Percentiles rank a stretch among this genome's conserved stretches.
Evolutionary conservation across 176 grass and related monocot species (phyloP).

Genomic region (Poa annua): DNA sequence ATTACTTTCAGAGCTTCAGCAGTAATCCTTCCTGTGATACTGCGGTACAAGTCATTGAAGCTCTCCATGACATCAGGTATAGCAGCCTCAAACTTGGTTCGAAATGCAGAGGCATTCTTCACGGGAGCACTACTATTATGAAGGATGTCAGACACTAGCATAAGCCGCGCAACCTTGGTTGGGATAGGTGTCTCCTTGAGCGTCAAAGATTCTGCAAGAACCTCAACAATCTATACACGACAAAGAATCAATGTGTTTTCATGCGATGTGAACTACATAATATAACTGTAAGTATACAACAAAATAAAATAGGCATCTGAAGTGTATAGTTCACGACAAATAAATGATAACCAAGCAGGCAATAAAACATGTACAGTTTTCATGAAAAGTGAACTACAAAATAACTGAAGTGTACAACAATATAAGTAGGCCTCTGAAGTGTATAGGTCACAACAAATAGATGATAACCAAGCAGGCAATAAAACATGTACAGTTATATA

Average conservation of each 20-base stretch:
- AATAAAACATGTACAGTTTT: constrained; percentile 6
- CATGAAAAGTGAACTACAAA: constrained; percentile 19
- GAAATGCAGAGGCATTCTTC: constrained; percentile 97
- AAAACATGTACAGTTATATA: constrained; percentile 8
- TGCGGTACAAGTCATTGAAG: constrained; percentile 93
- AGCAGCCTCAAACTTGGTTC: constrained; percentile 92
- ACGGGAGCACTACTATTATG: constrained; percentile 98
- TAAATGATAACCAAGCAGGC: constrained; percentile 4
- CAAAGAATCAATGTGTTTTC: constrained; percentile 28
- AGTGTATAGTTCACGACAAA: background rate
- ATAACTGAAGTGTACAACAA: constrained; percentile 6
- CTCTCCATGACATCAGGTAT: constrained; percentile 96
- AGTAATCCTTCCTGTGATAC: constrained; percentile 93
- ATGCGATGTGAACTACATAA: constrained; percentile 17
- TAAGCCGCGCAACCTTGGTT: constrained; percentile 96
- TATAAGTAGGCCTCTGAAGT: background rate
- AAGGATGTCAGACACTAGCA: constrained; percentile 96
- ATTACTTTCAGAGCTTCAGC: constrained; percentile 96
- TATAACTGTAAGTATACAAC: constrained; percentile 8
- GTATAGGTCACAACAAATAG: constrained; percentile 11
- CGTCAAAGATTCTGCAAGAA: constrained; percentile 93
- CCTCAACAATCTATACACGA: constrained; percentile 86
- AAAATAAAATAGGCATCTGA: constrained; percentile 1
- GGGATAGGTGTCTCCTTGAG: constrained; percentile 93
- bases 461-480: constrained; percentile 2